phyloP scores from a whole-genome alignment of 1,284 basidiomycete genomes.

The Moesziomyces sp. region DNA sequence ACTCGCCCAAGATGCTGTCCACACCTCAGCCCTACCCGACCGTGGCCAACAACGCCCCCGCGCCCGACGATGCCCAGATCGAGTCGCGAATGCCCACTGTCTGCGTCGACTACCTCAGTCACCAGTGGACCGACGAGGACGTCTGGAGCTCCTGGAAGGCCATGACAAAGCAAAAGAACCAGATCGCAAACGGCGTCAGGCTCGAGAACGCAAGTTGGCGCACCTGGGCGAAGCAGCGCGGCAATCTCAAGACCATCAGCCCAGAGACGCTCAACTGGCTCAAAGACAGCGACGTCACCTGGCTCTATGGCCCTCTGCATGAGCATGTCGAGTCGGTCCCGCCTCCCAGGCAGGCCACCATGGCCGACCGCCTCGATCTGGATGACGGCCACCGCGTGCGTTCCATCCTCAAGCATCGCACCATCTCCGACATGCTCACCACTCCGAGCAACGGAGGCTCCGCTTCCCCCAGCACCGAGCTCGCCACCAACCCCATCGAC shows the following conservation, averaged over 20 bases:
- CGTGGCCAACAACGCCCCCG: slow-evolving; percentile 60
- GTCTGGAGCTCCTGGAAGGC: slow-evolving; percentile 98
- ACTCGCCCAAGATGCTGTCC: slow-evolving; percentile 60
- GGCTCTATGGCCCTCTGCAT: slow-evolving; percentile 97
- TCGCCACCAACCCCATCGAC: slow-evolving; percentile 40
- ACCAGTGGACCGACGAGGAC: slow-evolving; percentile 97
- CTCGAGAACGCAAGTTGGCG: slow-evolving; percentile 98
- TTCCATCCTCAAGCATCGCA: slow-evolving; percentile 95
- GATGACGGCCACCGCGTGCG: slow-evolving; percentile 72
- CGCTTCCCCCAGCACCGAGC: slow-evolving; percentile 72
- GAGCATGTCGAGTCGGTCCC: slow-evolving; percentile 73
- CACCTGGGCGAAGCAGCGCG: slow-evolving; percentile 99
- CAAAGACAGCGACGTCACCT: slow-evolving; percentile 98
- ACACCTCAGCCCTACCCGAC: slow-evolving; percentile 65
- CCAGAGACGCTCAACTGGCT: slow-evolving; percentile 99
- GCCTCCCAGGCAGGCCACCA: slow-evolving; percentile 71
- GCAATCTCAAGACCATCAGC: slow-evolving; percentile 91
- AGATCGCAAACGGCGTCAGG: slow-evolving; percentile 92
- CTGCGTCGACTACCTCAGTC: slow-evolving; percentile 79
- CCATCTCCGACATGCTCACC: slow-evolving; percentile 85
- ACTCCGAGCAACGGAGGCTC: slow-evolving; percentile 65
- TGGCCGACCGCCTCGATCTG: slow-evolving; percentile 72
- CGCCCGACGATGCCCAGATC: slow-evolving; percentile 66
- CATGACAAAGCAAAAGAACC: slow-evolving; percentile 98
- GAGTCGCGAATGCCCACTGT: slow-evolving; percentile 70